These are phyloP conservation scores for Coleophoma eucalyptorum DNA, from an alignment of 2,329 filamentous ascomycete species.

Conservation along the genomic window DNA sequence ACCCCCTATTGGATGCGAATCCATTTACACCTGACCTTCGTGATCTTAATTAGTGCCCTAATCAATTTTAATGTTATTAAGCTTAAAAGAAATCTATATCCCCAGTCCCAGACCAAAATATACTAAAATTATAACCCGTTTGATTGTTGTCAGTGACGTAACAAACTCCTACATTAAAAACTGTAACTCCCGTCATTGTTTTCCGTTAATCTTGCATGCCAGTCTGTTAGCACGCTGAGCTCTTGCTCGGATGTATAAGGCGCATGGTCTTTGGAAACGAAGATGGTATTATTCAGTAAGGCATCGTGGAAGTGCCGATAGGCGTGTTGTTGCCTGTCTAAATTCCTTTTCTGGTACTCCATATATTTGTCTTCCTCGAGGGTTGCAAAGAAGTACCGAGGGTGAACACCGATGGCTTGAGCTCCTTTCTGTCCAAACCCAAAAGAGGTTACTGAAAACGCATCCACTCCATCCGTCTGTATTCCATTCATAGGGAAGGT, in stretches of 20 bases:
- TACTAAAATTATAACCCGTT: too few relatives aligned
- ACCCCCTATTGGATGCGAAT: too few relatives aligned
- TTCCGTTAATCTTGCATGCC: too few relatives aligned
- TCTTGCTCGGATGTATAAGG: too few relatives aligned
- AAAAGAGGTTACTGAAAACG: constrained; percentile 95
- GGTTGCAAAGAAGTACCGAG: constrained; percentile 87
- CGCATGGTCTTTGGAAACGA: constrained; percentile 85
- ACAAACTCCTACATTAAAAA: too few relatives aligned
- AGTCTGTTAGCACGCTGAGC: not conserved
- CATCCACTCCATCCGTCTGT: constrained; percentile 86
- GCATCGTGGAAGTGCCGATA: constrained; percentile 97
- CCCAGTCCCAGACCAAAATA: too few relatives aligned
- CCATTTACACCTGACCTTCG: too few relatives aligned
- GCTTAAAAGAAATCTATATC: too few relatives aligned
- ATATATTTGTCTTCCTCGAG: constrained; percentile 78
- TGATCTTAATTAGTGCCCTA: too few relatives aligned
- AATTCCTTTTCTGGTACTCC: constrained; percentile 81
- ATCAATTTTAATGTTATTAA: too few relatives aligned
- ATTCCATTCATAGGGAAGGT: constrained; percentile 90
- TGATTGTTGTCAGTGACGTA: too few relatives aligned
- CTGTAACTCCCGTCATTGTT: too few relatives aligned
- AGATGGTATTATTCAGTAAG: constrained; percentile 92
- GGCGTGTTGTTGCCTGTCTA: constrained; percentile 90
- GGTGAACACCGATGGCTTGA: constrained; percentile 90
- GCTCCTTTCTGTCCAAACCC: constrained; percentile 98